Base-by-base conservation (phyloP, 129 eudicot genomes). In the Ambrosia artemisiifolia region DNA sequence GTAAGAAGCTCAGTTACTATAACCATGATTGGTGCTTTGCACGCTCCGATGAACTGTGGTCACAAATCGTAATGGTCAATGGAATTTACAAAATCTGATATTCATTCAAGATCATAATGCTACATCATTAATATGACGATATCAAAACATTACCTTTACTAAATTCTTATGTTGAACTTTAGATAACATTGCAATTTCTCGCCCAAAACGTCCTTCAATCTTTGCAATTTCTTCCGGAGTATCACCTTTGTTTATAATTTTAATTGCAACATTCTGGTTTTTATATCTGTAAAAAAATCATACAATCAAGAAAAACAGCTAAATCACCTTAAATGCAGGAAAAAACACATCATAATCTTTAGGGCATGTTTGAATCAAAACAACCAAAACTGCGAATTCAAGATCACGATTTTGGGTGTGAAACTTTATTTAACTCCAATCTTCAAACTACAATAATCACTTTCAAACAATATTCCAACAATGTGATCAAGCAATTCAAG, bases 151-250 rank as follows among this genome's bases (percentile, higher is more conserved):
- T 73, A 92, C 98, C 98, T 92, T 92, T 67, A 92, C 98, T 74
- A 92, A 78, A 74, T 88, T 87, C 71, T 83, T 92, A 87, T 92
- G 98, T 72, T 89, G 86, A 40, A 92, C 98, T 87, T 77, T 86
- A 40, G 98, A 85, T 65, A 92, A 79, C 98, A 92, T 92, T 19
- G 91, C 98, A 70, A 92, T 95, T 72, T 92, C 96, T 73, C 98
- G 86, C 10, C 76, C 91, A 80, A 92, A 92, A 46, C 96, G 84
- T 19, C 80, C 83, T 71, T 92, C 96, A 68, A 79, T 83, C 83
- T 88, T 92, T 17, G 85, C 84, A 70, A 86, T 83, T 85, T 92
- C 98, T 79, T 92, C 98, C 0, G 89, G 88, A 5, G 91, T 92
- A n/a, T 92, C 98, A 11, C 98, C 98, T 75, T 64, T 86, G 70